A percentile compares a stretch with the other conserved stretches of the same genome.
Conservation (phyloP, 2,329 filamentous ascomycete species). For the Colletotrichum costaricense region DNA sequence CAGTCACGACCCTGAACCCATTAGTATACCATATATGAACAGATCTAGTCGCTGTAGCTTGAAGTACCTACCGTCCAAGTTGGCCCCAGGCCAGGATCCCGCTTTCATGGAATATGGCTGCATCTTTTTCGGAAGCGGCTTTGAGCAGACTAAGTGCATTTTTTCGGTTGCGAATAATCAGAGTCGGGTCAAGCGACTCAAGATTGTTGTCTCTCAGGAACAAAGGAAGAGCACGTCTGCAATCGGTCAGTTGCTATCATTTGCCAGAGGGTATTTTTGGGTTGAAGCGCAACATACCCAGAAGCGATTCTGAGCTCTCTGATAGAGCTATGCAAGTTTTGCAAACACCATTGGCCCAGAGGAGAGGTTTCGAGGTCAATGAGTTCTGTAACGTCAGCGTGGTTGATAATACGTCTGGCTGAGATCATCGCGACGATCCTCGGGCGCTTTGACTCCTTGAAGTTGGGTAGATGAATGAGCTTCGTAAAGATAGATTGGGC, state of each 20-base stretch:
- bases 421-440: constrained; percentile 79
- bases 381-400: constrained; percentile 69
- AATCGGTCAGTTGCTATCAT: not conserved
- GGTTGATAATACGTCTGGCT: constrained; percentile 75
- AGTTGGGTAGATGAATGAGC: constrained; percentile 56
- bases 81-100: constrained; percentile 89
- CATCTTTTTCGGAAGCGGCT: constrained; percentile 76
- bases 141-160: constrained; percentile 78
- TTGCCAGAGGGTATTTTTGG: constrained; percentile 35
- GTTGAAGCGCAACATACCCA: constrained; percentile 59
- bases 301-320: constrained; percentile 88
- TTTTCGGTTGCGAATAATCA: constrained; percentile 73
- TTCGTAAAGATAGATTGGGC: constrained; percentile 58
- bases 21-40: constrained; percentile 11
- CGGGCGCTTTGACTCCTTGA: constrained; percentile 66
- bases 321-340: constrained; percentile 83
- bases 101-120: constrained; percentile 80
- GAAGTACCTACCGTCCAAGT: constrained; percentile 71
- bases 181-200: constrained; percentile 48
- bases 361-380: constrained; percentile 75
- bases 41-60: not conserved
- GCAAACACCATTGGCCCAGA: constrained; percentile 83
- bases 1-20: constrained; percentile 69
- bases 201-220: constrained; percentile 66
- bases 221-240: constrained; percentile 70